These are phyloP conservation scores for Persicaria tinctoria DNA, from an alignment of 148 eudicot genomes.

Conservation along the genomic window DNA sequence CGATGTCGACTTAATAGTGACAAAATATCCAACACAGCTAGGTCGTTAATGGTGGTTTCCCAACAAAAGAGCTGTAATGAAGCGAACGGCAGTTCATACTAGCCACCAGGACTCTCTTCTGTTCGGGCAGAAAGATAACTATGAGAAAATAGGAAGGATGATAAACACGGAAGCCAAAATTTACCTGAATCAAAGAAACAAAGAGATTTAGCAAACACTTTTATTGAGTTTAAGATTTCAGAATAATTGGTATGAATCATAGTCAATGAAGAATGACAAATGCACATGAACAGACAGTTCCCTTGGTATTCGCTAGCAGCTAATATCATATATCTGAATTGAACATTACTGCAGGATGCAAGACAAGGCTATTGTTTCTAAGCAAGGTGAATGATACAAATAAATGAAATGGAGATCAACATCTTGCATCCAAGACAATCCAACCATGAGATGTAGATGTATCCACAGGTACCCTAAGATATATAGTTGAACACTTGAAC, in stretches of 20 bases:
- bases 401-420: background rate
- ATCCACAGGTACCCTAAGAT: background rate
- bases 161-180: background rate
- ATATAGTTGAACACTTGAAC: background rate
- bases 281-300: background rate
- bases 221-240: background rate
- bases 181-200: background rate
- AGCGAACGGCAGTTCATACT: background rate
- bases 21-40: background rate
- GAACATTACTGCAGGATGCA: background rate
- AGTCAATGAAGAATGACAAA: background rate
- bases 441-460: background rate
- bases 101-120: background rate
- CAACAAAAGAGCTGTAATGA: background rate
- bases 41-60: background rate
- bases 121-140: background rate
- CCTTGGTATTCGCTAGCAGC: background rate
- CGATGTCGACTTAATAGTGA: background rate
- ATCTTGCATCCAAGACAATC: background rate
- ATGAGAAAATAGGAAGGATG: background rate
- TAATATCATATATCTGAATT: background rate
- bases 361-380: background rate
- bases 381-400: background rate
- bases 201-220: background rate
- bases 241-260: background rate